Evolutionary conservation across 192 early-diverging fungal genomes (phyloP).

Genomic region (Pilobolus umbonatus): DNA sequence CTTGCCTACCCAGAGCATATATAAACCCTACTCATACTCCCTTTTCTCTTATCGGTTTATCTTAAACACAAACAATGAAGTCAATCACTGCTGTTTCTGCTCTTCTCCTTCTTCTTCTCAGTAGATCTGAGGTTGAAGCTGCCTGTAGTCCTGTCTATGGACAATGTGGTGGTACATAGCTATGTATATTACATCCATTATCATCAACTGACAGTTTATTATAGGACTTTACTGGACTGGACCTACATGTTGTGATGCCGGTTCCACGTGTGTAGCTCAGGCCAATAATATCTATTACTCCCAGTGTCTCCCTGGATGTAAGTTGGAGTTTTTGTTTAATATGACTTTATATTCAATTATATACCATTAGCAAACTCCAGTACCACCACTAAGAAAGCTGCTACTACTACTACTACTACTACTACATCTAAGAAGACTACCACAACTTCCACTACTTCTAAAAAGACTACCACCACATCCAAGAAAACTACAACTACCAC

Average conservation of each 20-base stretch:
- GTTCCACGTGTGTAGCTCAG: slow-evolving; percentile 15
- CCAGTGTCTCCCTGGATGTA: slow-evolving; percentile 19
- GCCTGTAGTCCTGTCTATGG: slow-evolving; percentile 9
- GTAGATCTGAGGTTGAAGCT: not conserved
- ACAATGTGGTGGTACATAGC: slow-evolving; percentile 21
- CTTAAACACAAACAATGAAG: not conserved
- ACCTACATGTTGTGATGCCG: slow-evolving; percentile 21
- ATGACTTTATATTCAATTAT: too few relatives aligned
- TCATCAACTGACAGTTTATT: not conserved
- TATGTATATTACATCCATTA: not conserved
- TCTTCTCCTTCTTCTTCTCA: not conserved
- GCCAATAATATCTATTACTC: slow-evolving; percentile 11
- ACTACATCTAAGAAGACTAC: not conserved
- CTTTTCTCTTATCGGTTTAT: too few relatives aligned
- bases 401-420: slow-evolving; percentile 4
- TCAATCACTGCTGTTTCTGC: not conserved
- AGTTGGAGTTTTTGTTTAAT: not conserved
- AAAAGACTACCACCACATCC: not conserved
- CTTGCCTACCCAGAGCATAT: not conserved
- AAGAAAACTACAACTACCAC: slow-evolving; percentile 8
- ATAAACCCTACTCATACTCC: not conserved
- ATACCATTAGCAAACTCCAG: not conserved
- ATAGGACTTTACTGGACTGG: slow-evolving; percentile 15
- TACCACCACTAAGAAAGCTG: not conserved
- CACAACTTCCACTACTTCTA: not conserved